A percentile compares a stretch with the other conserved stretches of the same genome.
phyloP scores from a whole-genome alignment of 2,329 filamentous ascomycete genomes.

The Ophiostoma sp. region DNA sequence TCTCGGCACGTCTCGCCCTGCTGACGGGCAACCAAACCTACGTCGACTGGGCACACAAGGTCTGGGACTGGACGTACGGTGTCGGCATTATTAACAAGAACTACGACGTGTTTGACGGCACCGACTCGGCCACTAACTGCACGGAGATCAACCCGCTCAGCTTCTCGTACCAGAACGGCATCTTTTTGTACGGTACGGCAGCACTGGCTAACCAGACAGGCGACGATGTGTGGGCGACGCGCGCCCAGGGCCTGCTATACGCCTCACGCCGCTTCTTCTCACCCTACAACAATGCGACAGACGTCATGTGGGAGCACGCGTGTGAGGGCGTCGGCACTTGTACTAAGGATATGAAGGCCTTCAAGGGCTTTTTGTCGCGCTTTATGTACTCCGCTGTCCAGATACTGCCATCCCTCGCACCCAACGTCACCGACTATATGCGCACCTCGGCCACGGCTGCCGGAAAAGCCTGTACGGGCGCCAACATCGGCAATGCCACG shows the following conservation, averaged over 20 bases:
- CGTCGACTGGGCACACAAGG: slow-evolving; percentile 63
- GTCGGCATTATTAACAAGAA: slow-evolving; percentile 58
- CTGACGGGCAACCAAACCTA: slow-evolving; percentile 68
- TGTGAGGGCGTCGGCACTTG: slow-evolving; percentile 62
- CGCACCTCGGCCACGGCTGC: slow-evolving; percentile 56
- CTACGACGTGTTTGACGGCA: slow-evolving; percentile 63
- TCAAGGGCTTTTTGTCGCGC: slow-evolving; percentile 67
- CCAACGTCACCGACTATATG: slow-evolving; percentile 51
- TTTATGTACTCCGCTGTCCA: slow-evolving; percentile 62
- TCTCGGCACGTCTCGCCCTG: slow-evolving; percentile 72
- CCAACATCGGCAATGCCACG: slow-evolving; percentile 30
- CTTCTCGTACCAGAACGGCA: slow-evolving; percentile 67
- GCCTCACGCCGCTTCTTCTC: slow-evolving; percentile 56
- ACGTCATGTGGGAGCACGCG: slow-evolving; percentile 66
- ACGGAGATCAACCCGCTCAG: slow-evolving; percentile 52
- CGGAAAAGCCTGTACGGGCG: slow-evolving; percentile 57
- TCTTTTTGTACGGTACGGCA: slow-evolving; percentile 65
- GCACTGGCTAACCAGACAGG: slow-evolving; percentile 63
- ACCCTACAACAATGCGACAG: slow-evolving; percentile 51
- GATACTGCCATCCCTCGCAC: slow-evolving; percentile 56
- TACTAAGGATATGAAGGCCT: slow-evolving; percentile 64
- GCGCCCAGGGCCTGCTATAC: slow-evolving; percentile 53
- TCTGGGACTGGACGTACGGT: slow-evolving; percentile 64
- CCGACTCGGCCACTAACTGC: slow-evolving; percentile 57
- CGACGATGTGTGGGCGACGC: slow-evolving; percentile 53